Conservation (phyloP, 2,329 filamentous ascomycete genomes). For the Tolypocladium ophioglossoides region DNA sequence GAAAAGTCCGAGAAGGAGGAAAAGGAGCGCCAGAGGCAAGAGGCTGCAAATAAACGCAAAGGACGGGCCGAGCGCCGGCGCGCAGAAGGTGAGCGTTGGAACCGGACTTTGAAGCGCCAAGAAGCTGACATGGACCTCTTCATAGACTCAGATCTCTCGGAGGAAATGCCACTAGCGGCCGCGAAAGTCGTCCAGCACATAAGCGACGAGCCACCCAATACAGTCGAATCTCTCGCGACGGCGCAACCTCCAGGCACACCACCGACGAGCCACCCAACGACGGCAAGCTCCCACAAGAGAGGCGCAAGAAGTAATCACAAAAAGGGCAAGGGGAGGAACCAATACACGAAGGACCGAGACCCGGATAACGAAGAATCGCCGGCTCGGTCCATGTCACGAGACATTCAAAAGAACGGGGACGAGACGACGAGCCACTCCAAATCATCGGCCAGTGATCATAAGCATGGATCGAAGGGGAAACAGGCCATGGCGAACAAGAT, state of each 20-base stretch:
- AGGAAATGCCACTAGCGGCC: constrained; percentile 49
- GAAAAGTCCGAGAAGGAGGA: constrained; percentile 62
- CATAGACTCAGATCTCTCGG: constrained; percentile 60
- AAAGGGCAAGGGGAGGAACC: constrained; percentile 64
- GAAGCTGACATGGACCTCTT: constrained; percentile 5
- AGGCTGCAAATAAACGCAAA: constrained; percentile 71
- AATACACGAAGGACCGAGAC: constrained; percentile 71
- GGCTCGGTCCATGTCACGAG: constrained; percentile 43
- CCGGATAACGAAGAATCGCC: constrained; percentile 45
- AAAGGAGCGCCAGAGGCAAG: constrained; percentile 60
- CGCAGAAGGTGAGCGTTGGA: constrained; percentile 56
- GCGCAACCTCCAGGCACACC: constrained; percentile 28
- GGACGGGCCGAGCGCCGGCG: constrained; percentile 71
- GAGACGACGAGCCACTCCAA: constrained; percentile 24
- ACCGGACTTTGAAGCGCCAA: not conserved
- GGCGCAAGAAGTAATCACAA: constrained; percentile 50
- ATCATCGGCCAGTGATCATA: constrained; percentile 32
- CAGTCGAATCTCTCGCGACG: constrained; percentile 16
- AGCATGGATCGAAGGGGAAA: constrained; percentile 43
- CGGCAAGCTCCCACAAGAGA: constrained; percentile 45
- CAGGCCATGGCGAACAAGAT: constrained; percentile 52
- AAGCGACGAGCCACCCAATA: constrained; percentile 16
- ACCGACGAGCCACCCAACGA: constrained; percentile 32
- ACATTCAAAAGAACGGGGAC: constrained; percentile 26
- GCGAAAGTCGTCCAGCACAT: constrained; percentile 16